Conservation (phyloP, 805 yeast species). For the Nakazawaea wickerhamii region DNA sequence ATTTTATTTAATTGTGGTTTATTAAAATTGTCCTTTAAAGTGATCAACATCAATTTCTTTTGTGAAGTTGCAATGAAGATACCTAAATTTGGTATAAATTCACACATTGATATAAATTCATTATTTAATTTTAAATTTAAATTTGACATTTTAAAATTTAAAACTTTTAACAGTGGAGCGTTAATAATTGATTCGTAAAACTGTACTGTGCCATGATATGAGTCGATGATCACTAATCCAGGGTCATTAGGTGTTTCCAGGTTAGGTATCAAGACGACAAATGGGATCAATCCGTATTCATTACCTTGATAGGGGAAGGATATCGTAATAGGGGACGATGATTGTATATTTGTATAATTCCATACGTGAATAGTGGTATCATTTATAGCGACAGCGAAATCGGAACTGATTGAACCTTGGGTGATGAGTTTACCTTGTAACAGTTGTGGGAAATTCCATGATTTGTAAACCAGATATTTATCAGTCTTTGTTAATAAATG, state of each 20-base stretch:
- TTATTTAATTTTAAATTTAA: slow-evolving; percentile 37
- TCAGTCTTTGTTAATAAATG: slow-evolving; percentile 44
- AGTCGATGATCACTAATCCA: slow-evolving; percentile 64
- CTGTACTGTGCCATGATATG: slow-evolving; percentile 50
- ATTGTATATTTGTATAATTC: slow-evolving; percentile 48
- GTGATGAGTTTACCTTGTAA: slow-evolving; percentile 17
- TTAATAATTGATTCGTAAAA: slow-evolving; percentile 73
- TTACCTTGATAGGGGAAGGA: slow-evolving; percentile 39
- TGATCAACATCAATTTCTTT: slow-evolving; percentile 58
- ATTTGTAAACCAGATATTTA: slow-evolving; percentile 49
- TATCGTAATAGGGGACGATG: slow-evolving; percentile 42
- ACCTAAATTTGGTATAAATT: slow-evolving; percentile 70
- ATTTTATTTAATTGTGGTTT: slow-evolving; percentile 35
- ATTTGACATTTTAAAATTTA: slow-evolving; percentile 32
- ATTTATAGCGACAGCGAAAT: slow-evolving; percentile 31
- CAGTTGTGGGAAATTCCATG: slow-evolving; percentile 48
- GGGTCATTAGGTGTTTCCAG: slow-evolving; percentile 42
- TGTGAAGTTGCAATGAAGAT: slow-evolving; percentile 62
- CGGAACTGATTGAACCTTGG: slow-evolving; percentile 25
- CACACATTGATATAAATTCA: slow-evolving; percentile 54
- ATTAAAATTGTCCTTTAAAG: slow-evolving; percentile 65
- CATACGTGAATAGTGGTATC: slow-evolving; percentile 57
- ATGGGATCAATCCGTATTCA: slow-evolving; percentile 31
- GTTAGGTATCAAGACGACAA: slow-evolving; percentile 46
- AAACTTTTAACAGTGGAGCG: slow-evolving; percentile 60